phyloP scores from a whole-genome alignment of 257 asterid genomes.

The Nicotiana tabacum region DNA sequence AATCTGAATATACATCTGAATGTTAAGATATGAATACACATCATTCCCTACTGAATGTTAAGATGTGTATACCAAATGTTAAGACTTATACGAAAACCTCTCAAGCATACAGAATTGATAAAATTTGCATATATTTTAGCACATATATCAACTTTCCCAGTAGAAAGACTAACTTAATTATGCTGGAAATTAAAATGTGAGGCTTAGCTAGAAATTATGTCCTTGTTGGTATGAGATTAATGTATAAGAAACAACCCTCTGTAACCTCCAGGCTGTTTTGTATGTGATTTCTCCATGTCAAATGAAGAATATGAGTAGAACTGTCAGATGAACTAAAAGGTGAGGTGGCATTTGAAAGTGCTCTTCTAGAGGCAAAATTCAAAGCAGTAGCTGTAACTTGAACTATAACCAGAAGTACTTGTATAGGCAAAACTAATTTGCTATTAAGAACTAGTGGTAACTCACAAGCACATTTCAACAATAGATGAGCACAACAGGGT shows the following conservation, averaged over 20 bases:
- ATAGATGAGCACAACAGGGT: too few species aligned
- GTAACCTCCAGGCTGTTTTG: background rate
- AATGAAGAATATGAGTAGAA: background rate
- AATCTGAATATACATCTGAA: too few species aligned
- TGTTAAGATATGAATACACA: too few species aligned
- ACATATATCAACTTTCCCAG: background rate
- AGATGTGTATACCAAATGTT: too few species aligned
- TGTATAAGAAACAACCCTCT: background rate
- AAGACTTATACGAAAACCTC: background rate
- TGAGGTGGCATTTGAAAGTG: background rate
- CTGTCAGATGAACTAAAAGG: background rate
- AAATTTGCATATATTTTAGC: background rate
- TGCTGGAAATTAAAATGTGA: background rate
- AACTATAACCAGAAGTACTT: background rate
- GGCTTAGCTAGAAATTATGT: background rate
- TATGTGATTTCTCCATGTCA: background rate
- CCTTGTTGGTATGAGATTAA: background rate
- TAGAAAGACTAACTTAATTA: background rate
- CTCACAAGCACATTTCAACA: background rate
- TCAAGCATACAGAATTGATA: background rate
- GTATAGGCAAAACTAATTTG: background rate
- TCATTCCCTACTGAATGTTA: too few species aligned
- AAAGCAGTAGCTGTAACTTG: background rate
- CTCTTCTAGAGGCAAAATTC: slow-evolving; percentile 9
- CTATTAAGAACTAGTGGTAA: background rate